Evolutionary conservation across 2,329 filamentous ascomycete genomes (phyloP).

Genomic region (Sarocladium brachiariae): DNA sequence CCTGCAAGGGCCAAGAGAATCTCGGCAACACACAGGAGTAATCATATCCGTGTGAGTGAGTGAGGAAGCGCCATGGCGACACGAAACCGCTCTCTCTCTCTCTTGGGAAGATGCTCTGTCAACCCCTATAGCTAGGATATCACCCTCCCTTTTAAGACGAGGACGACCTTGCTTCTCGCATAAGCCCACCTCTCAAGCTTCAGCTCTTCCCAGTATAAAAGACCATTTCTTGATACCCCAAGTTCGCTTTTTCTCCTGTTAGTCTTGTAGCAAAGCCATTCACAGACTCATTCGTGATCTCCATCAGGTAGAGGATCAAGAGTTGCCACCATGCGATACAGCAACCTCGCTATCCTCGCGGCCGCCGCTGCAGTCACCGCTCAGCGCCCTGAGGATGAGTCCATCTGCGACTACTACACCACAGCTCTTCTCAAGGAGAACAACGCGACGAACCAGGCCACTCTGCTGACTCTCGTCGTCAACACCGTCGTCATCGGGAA

Average conservation of each 20-base stretch:
- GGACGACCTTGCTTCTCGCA: no score
- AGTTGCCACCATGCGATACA: constrained; percentile 21
- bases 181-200: no score
- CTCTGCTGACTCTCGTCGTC: constrained; percentile 49
- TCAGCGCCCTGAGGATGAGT: constrained; percentile 40
- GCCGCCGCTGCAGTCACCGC: constrained; percentile 21
- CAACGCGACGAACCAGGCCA: constrained; percentile 50
- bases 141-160: background rate
- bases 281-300: background rate
- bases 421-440: constrained; percentile 51
- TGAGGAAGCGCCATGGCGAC: background rate
- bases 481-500: constrained; percentile 61
- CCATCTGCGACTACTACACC: constrained; percentile 60
- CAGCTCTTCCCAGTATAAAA: no score
- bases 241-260: no score
- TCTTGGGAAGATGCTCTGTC: no score
- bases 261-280: background rate
- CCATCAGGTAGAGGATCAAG: no score
- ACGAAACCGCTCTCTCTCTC: no score
- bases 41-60: background rate
- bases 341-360: constrained; percentile 16
- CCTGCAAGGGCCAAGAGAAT: background rate
- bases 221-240: no score
- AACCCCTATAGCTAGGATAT: background rate
- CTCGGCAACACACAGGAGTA: background rate